A percentile compares a stretch with the other conserved stretches of the same genome.
These are phyloP conservation scores for Apiospora arundinis DNA, from an alignment of 2,329 filamentous ascomycete species.

Conservation along the genomic window DNA sequence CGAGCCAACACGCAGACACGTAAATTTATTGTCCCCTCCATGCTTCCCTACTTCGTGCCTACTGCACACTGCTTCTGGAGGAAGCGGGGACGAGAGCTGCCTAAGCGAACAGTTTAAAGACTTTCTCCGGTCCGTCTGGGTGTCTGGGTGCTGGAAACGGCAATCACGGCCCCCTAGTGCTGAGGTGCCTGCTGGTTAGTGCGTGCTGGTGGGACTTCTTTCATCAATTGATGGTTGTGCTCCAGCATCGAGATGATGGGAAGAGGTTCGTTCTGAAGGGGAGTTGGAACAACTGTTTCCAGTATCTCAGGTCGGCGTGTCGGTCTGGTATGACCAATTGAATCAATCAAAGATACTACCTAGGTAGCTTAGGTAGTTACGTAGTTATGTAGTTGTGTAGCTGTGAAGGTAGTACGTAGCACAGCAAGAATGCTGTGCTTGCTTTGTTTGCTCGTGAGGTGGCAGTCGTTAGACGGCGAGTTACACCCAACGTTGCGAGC, in stretches of 20 bases:
- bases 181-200: background rate
- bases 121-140: background rate
- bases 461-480: background rate
- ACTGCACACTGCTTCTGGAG: background rate
- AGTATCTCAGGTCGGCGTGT: too few species aligned
- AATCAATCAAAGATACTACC: background rate
- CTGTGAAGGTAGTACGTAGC: too few species aligned
- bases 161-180: conserved; percentile 12
- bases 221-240: too few species aligned
- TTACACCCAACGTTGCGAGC: conserved; percentile 3
- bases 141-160: background rate
- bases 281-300: too few species aligned
- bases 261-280: too few species aligned
- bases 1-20: background rate
- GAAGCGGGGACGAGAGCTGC: background rate
- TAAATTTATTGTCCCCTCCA: background rate
- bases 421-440: background rate
- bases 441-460: background rate
- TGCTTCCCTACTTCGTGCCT: background rate
- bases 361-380: background rate
- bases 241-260: too few species aligned
- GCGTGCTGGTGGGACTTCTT: background rate
- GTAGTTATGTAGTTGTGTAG: too few species aligned
- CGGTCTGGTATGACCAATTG: background rate
- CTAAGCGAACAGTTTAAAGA: background rate